phyloP scores from a whole-genome alignment of 1,139 yeast genomes.

The Saccharomyces hybrid region DNA sequence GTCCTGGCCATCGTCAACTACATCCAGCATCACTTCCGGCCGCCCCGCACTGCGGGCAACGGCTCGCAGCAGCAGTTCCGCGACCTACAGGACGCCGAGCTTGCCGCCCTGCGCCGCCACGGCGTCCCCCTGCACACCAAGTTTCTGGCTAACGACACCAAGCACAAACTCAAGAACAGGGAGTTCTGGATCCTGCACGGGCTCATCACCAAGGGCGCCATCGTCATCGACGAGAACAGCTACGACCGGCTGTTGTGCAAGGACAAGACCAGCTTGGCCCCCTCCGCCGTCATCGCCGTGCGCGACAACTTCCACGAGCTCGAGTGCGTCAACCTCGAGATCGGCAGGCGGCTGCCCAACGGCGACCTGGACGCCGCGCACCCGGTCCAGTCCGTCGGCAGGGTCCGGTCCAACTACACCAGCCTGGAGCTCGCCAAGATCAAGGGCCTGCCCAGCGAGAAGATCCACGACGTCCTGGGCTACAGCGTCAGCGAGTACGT shows the following conservation, averaged over 20 bases:
- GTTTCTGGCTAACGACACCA: conserved; percentile 59
- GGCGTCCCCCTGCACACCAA: conserved; percentile 79
- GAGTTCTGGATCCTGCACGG: conserved; percentile 92
- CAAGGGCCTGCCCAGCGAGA: conserved; percentile 68
- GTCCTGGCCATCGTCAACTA: conserved; percentile 69
- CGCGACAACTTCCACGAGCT: conserved; percentile 76
- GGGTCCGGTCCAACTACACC: conserved; percentile 82
- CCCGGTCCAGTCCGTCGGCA: conserved; percentile 57
- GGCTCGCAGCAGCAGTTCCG: conserved; percentile 31
- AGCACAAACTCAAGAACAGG: conserved; percentile 59
- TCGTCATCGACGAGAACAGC: conserved; percentile 78
- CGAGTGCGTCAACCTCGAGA: conserved; percentile 72
- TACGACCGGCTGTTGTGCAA: conserved; percentile 53
- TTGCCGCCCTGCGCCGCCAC: conserved; percentile 20
- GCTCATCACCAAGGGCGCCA: conserved; percentile 64
- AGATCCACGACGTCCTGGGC: conserved; percentile 65
- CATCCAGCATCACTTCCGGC: conserved; percentile 29
- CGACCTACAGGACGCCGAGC: conserved; percentile 36
- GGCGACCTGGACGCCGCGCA: conserved; percentile 36
- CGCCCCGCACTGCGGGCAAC: background rate
- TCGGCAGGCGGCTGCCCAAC: conserved; percentile 37
- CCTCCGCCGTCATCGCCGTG: conserved; percentile 75
- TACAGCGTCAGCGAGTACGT: conserved; percentile 87
- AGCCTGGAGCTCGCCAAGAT: conserved; percentile 67
- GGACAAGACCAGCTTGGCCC: conserved; percentile 80